Base-by-base conservation (phyloP, 805 yeast species). In the Yarrowia osloensis region DNA sequence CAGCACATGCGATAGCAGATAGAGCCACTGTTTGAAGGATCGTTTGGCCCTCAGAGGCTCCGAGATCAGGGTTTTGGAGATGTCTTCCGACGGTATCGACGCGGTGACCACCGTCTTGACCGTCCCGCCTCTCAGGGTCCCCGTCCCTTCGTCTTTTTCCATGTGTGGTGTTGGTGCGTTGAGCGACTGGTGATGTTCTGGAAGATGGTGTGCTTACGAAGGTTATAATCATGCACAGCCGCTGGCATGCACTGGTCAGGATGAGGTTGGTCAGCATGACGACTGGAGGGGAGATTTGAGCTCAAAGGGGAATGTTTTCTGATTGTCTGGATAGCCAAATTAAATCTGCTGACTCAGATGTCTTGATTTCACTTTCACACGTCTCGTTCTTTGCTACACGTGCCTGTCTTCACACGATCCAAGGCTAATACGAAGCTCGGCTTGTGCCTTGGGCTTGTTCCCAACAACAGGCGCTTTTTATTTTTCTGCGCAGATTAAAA, bases 1-100 rank as follows among this genome's bases (percentile, higher is more conserved):
- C 26, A 76, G 54, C 29, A 73, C 71, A 61, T 77, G 70, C 44
- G 79, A 74, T 21, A 69, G 49, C 49, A 70, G 70, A 70, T 77
- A 77, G 37, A 77, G 67, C 67, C 63, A 40, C 37, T 52, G 50
- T 17, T 69, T 28, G 69, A 57, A 57, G 24, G 63, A 57, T n/a
- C 49, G 47, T n/a, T 40, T 39, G 63, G 37, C 49, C 63, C 35
- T 40, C 37, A 39, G 63, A 39, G 42, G 49, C 44, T 54, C 61
- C 9, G 42, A 6, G 11, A 54, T 54, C 42, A 54, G 61, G 61
- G 61, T 54, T 54, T 54, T 54, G n/a, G 61, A 54, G 61, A 44
- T 54, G 61, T 54, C 44, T 15, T 54, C 61, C 12, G 61, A 54
- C 61, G 61, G 61, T 17, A 54, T 54, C 44, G 61, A 54, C 44